Conservation (phyloP, 805 yeast species). For the Candida maesae region DNA sequence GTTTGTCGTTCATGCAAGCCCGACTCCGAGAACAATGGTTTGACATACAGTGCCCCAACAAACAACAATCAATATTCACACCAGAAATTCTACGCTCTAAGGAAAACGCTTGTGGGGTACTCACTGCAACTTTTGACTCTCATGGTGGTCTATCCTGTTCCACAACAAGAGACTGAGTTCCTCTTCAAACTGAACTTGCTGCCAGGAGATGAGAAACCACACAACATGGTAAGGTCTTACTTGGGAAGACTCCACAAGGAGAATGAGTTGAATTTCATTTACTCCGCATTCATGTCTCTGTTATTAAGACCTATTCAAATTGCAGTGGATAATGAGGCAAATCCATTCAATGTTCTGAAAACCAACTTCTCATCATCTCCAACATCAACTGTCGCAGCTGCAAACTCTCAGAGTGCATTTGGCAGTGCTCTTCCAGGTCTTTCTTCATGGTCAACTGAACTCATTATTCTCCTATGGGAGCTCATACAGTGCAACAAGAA, state of each 20-base stretch:
- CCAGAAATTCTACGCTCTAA: conserved; percentile 30
- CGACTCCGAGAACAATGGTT: conserved; percentile 40
- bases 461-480: conserved; percentile 70
- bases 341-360: conserved; percentile 30
- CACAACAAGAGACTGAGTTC: conserved; percentile 40
- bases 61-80: conserved; percentile 23
- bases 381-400: conserved; percentile 10
- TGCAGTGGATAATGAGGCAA: conserved; percentile 36
- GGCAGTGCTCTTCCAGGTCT: conserved; percentile 33
- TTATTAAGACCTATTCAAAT: conserved; percentile 42
- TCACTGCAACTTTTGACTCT: conserved; percentile 60
- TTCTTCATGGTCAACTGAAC: conserved; percentile 52
- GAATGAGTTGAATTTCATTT: conserved; percentile 48
- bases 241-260: conserved; percentile 52
- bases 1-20: conserved; percentile 48
- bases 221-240: conserved; percentile 47
- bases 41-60: conserved; percentile 32
- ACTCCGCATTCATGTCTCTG: conserved; percentile 43
- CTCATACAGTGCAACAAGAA: conserved; percentile 65
- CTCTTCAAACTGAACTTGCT: conserved; percentile 32
- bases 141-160: conserved; percentile 62
- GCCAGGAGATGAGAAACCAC: conserved; percentile 30
- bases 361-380: conserved; percentile 15
- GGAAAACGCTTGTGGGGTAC: conserved; percentile 47
- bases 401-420: conserved; percentile 4